Conservation (phyloP, 2,329 filamentous ascomycete genomes). For the Paramyrothecium sp. region DNA sequence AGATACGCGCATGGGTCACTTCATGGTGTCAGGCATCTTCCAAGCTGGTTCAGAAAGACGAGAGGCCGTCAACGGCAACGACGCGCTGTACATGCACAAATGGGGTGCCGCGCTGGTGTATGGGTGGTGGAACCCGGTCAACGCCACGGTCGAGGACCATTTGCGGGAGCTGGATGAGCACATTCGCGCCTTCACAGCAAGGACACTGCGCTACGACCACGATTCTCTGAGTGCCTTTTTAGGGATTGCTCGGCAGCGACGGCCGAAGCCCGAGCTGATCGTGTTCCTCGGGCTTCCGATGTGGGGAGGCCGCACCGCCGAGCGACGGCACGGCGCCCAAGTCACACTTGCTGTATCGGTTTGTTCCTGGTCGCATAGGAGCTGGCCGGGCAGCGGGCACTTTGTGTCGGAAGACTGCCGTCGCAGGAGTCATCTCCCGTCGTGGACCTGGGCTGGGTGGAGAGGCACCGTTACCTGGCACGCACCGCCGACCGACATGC, state of each 20-base stretch:
- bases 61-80: no score
- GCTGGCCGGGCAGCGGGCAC: not conserved
- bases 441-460: constrained; percentile 9
- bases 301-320: constrained; percentile 4
- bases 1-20: no score
- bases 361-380: constrained; percentile 8
- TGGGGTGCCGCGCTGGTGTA: not conserved
- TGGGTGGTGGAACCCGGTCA: not conserved
- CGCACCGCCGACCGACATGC: constrained; percentile 7
- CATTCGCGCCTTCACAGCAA: constrained; percentile 7
- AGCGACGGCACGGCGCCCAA: not conserved
- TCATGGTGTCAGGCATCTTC: no score
- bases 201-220: not conserved
- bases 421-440: constrained; percentile 5
- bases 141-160: not conserved
- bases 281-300: constrained; percentile 8
- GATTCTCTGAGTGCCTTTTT: constrained; percentile 7
- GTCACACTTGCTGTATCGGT: constrained; percentile 6
- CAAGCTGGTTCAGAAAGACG: no score
- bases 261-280: not conserved
- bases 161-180: constrained; percentile 3
- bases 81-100: not conserved
- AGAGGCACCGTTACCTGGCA: constrained; percentile 7
- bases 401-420: constrained; percentile 4
- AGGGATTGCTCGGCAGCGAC: constrained; percentile 4